Conservation (phyloP, 345 rosid species). For the Carallia brachiata region DNA sequence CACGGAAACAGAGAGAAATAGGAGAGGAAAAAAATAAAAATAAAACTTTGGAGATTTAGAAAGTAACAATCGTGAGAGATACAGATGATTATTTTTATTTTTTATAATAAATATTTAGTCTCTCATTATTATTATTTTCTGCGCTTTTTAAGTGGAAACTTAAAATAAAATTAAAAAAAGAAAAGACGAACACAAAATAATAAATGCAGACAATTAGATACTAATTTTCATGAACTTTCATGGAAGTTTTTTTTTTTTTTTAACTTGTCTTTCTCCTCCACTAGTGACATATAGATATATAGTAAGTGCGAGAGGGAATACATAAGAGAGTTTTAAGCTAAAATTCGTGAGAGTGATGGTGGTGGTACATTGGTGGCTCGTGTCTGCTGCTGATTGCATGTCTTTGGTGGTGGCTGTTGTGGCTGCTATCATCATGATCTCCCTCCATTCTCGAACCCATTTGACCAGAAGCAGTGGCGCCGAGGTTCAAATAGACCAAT, state of each 20-base stretch:
- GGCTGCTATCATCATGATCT: conserved; percentile 53
- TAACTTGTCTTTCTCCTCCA: conserved; percentile 21
- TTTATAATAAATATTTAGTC: too few species aligned
- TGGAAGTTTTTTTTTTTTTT: conserved; percentile 16
- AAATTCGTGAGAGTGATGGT: conserved; percentile 52
- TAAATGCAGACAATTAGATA: conserved; percentile 18
- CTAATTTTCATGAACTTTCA: conserved; percentile 24
- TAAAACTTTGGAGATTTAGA: too few species aligned
- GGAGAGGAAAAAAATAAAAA: conserved; percentile 10
- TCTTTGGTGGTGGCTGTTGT: conserved; percentile 45
- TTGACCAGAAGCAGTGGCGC: conserved; percentile 62
- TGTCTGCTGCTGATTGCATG: conserved; percentile 57
- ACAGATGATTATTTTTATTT: too few species aligned
- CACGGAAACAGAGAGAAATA: conserved; percentile 4
- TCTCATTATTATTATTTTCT: too few species aligned
- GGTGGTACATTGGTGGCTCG: conserved; percentile 69
- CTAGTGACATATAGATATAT: conserved; percentile 12
- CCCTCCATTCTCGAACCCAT: conserved; percentile 67
- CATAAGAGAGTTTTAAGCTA: conserved; percentile 32
- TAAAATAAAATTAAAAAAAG: too few species aligned
- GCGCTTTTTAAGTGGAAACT: too few species aligned
- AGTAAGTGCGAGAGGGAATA: conserved; percentile 2
- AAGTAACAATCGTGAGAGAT: too few species aligned
- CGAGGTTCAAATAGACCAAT: conserved; percentile 85
- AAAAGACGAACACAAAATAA: too few species aligned